phyloP scores from a whole-genome alignment of 306 rosid species.

The barrel medic (Medicago truncatula) region MtrunA17r5.0-ANR NC_053044.1:35754501-35755000 shows the following conservation, averaged over 20 bases:
- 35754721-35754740: constrained; percentile 33
- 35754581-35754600: too few relatives aligned
- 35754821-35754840: constrained; percentile 44
- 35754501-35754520: too few relatives aligned
- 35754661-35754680: constrained; percentile 40
- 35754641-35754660: constrained; percentile 45
- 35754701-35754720: constrained; percentile 8
- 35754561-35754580: too few relatives aligned
- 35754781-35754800: not conserved
- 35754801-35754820: constrained; percentile 41
- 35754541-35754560: too few relatives aligned
- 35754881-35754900: constrained; percentile 57
- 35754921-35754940: constrained; percentile 50
- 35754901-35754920: constrained; percentile 45
- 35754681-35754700: constrained; percentile 40
- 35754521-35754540: too few relatives aligned
- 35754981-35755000: constrained; percentile 20
- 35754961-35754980: constrained; percentile 55
- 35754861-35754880: constrained; percentile 50
- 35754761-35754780: not conserved
- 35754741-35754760: constrained; percentile 33
- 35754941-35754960: constrained; percentile 52
- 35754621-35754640: too few relatives aligned
- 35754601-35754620: too few relatives aligned
- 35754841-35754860: constrained; percentile 57